These are phyloP conservation scores for Aspergillus proliferans DNA, from an alignment of 2,329 filamentous ascomycete genomes.

Conservation along the genomic window DNA sequence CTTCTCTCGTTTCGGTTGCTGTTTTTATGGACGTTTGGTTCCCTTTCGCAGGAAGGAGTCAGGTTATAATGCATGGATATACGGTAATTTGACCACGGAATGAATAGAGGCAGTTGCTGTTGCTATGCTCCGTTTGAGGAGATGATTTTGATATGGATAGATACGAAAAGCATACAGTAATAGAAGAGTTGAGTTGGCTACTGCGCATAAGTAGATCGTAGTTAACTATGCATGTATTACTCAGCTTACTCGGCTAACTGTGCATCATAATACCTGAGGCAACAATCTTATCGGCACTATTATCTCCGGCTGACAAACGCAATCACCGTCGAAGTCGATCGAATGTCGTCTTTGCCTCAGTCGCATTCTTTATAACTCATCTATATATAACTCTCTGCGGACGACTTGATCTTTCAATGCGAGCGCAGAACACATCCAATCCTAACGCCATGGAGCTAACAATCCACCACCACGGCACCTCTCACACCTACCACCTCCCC, in stretches of 20 bases:
- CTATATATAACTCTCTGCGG: neutral
- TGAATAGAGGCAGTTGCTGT: neutral
- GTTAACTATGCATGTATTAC: too few species aligned
- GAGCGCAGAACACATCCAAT: neutral
- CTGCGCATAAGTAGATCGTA: too few species aligned
- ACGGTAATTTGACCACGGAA: neutral
- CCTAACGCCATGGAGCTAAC: constrained; percentile 36
- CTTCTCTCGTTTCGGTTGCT: neutral
- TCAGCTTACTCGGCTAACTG: too few species aligned
- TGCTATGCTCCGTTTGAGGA: too few species aligned
- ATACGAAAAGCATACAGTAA: too few species aligned
- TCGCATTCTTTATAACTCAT: neutral
- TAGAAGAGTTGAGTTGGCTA: too few species aligned
- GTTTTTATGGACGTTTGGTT: neutral
- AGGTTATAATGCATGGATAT: neutral
- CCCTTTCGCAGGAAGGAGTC: neutral
- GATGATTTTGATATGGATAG: neutral
- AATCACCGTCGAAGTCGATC: constrained; percentile 24
- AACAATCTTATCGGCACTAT: constrained; percentile 4
- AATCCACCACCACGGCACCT: constrained; percentile 51
- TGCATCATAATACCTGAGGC: neutral
- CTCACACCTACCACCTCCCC: constrained; percentile 44
- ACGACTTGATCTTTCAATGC: too few species aligned
- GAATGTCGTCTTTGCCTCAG: constrained; percentile 14
- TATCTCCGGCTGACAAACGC: constrained; percentile 30